Conservation (phyloP, 2,329 filamentous ascomycete species). For the Emericellopsis atlantica region DNA sequence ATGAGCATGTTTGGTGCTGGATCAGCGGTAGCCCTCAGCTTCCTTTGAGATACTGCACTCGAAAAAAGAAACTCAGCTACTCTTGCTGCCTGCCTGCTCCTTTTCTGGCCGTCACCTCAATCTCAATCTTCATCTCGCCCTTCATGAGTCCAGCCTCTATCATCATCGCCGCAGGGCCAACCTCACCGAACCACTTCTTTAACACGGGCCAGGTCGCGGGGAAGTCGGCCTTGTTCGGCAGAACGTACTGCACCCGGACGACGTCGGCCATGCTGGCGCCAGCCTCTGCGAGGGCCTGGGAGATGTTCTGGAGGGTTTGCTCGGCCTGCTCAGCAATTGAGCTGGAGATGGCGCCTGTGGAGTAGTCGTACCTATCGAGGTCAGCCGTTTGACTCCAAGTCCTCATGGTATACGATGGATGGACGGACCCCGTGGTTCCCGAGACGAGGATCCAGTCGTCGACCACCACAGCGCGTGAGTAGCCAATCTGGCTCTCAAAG, state of each 20-base stretch:
- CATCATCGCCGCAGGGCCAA: slow-evolving; percentile 42
- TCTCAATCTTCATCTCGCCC: slow-evolving; percentile 31
- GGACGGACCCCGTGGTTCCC: slow-evolving; percentile 36
- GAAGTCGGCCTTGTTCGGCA: slow-evolving; percentile 34
- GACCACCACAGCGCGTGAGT: slow-evolving; percentile 38
- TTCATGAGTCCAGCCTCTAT: slow-evolving; percentile 36
- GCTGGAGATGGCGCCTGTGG: slow-evolving; percentile 28
- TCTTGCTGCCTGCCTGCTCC: slow-evolving; percentile 3
- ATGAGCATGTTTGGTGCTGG: slow-evolving; percentile 43
- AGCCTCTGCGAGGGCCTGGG: slow-evolving; percentile 28
- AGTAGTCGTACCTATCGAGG: slow-evolving; percentile 29
- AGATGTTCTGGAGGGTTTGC: slow-evolving; percentile 34
- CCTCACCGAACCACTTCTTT: slow-evolving; percentile 32
- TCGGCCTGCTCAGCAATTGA: slow-evolving; percentile 34
- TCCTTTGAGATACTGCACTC: background rate
- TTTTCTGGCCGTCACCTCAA: slow-evolving; percentile 27
- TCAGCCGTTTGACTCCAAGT: background rate
- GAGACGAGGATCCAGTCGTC: slow-evolving; percentile 40
- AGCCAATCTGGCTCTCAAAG: slow-evolving; percentile 40
- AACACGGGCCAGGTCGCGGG: slow-evolving; percentile 34
- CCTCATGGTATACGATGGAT: background rate
- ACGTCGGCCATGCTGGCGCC: slow-evolving; percentile 30
- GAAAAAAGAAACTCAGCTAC: too few relatives aligned
- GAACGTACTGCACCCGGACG: slow-evolving; percentile 38
- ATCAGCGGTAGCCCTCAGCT: slow-evolving; percentile 1